Conservation (phyloP, 2,329 filamentous ascomycete species). For the Penicillium sp. region DNA sequence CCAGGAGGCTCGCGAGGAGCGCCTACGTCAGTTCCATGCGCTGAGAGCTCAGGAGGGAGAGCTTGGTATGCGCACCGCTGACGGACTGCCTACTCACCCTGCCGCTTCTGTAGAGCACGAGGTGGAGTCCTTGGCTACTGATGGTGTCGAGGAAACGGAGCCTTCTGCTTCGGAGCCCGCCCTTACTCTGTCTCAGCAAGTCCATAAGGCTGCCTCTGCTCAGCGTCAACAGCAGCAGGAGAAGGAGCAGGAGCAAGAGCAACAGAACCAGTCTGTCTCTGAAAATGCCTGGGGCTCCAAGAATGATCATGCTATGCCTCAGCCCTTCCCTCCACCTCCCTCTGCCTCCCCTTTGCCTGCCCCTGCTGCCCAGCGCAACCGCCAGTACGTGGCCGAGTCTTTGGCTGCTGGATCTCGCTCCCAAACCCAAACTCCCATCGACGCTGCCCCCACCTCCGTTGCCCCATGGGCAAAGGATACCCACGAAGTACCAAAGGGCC, state of each 20-base stretch:
- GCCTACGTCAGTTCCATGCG: conserved; percentile 81
- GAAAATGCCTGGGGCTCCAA: conserved; percentile 63
- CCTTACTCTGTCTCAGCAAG: conserved; percentile 79
- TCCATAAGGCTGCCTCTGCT: conserved; percentile 69
- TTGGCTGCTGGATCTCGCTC: conserved; percentile 68
- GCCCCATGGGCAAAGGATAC: conserved; percentile 95
- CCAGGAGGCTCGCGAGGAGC: conserved; percentile 62
- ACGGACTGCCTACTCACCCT: conserved; percentile 48
- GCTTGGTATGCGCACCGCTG: conserved; percentile 41
- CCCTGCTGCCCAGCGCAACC: conserved; percentile 81
- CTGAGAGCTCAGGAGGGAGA: conserved; percentile 73
- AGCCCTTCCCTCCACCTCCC: conserved; percentile 68
- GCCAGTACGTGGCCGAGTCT: conserved; percentile 80
- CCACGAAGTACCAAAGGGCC: conserved; percentile 73
- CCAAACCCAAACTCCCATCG: conserved; percentile 73
- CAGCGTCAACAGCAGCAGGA: conserved; percentile 42
- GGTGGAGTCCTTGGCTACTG: conserved; percentile 26
- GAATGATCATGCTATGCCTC: conserved; percentile 68
- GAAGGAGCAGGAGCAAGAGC: conserved; percentile 37
- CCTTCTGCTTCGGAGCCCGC: conserved; percentile 48
- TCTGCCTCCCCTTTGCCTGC: conserved; percentile 83
- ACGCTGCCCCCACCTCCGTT: conserved; percentile 71
- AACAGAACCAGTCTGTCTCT: conserved; percentile 46
- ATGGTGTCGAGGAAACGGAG: conserved; percentile 32
- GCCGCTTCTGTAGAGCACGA: conserved; percentile 37